Evolutionary conservation across 2,329 filamentous ascomycete species (phyloP), one percentile per base, ranked within the genome.

Genomic region (Alternaria longipes): DNA sequence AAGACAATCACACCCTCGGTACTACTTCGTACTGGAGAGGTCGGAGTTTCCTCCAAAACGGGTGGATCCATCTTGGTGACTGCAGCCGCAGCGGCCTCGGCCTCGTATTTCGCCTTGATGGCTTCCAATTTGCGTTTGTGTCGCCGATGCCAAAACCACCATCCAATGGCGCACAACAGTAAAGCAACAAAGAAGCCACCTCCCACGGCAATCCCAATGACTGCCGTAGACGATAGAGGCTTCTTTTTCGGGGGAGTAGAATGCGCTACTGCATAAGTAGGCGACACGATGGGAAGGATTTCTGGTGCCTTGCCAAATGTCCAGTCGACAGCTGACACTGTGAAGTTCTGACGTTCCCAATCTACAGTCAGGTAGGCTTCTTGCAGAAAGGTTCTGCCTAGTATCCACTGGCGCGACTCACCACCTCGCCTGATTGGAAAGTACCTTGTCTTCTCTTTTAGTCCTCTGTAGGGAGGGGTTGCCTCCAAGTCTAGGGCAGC

Each of bases 361-460:
- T 85, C 82, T 6, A 84, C 82, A 3, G 76, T 78, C 49, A 85
- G 60, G 62, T 85, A 84, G 3, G 89, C 85, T 75, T 92, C 90
- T 72, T 92, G 90, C 55, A 93, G 79, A 65, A 92, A 92, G 0
- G 86, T 85, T 34, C 89, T 84, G 8, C 90, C 90, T 36, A 92
- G 83, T 12, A 89, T 85, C 74, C 87, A 85, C 64, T 87, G 83
- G 14, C 81, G 81, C 36, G 83, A 82, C 58, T 85, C 82, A 20
- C 82, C 71, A 11, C 86, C 81, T 60, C 85, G 85, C 67, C 86
- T 84, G 53, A 93, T 81, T 4, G 90, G 89, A 60, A 92, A 92
- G 71, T 92, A 92, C 11, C 50, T 85, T 1, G 86, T 87, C 44
- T 86, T 84, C 67, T 89, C 87, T 51, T 87, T 81, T 7, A 91